Evolutionary conservation across 305 asterid species (phyloP), one percentile per base, ranked within the genome.

Genomic region (Stenogyne calaminthoides): DNA sequence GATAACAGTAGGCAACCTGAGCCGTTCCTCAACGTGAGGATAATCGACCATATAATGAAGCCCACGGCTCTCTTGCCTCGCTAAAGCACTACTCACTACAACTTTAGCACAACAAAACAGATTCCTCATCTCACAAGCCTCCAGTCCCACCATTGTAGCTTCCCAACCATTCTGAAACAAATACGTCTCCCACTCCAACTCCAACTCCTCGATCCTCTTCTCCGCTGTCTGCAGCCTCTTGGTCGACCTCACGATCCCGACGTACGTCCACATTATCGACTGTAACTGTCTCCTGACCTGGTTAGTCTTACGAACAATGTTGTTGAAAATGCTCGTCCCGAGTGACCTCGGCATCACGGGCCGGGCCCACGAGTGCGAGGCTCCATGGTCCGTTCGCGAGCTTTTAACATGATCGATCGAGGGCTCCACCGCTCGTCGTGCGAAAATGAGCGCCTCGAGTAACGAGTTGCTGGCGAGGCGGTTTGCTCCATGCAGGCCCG

Each of bases 101-200:
- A 92, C 78, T 69, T 92, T 92, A n/a, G 99, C 98, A 64, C 98
- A 95, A 64, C 99, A 95, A 61, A 95, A 95, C 58, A 92, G 80
- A 79, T 95, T 92, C 70, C 99, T 85, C 99, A 95, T 95, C 78
- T 92, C 99, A 36, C 98, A 93, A 27, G 93, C 93, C 84, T 95
- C 98, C 4, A 88, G 67, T 6, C 95, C 95, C n/a, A 91, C 98
- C 97, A 93, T 93, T 11, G 93, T 95, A 3, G 93, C 89, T 65
- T 87, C 97, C 98, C 99, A 95, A 3, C 99, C 98, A 11, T 84
- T 84, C 82, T 93, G 96, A 75, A 93, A 95, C 15, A 95, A 58
- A 67, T 88, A 85, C 0, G 95, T 65, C 70, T 93, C 98, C 99
- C 99, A 93, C 73, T 93, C 96, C 67, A 88, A 61, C 47, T 95